Base-by-base conservation (phyloP, 1,284 basidiomycete species). In the Takashimella tepidaria region DNA sequence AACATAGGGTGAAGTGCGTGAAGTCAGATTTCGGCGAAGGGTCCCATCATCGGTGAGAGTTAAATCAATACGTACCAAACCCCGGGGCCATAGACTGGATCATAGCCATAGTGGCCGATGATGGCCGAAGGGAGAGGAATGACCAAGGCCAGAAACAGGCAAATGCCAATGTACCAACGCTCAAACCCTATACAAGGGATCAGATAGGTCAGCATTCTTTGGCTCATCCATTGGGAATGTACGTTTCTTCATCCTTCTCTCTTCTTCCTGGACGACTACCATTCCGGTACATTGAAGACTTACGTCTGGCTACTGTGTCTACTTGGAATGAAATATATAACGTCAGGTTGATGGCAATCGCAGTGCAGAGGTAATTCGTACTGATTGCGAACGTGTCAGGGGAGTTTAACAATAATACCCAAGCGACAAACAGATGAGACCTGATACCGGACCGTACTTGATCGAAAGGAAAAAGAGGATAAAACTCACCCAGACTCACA, bases 271-370 rank as follows among this genome's bases (percentile, higher is more conserved):
- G 31, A 37, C 31, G 31, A n/a, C n/a, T n/a, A n/a, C n/a, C n/a
- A n/a, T n/a, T n/a, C n/a, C n/a, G n/a, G 10, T 37, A 8, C 31
- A 37, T 16, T 37, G 31, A 37, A 37, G n/a, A n/a, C 31, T 8
- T 37, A 37, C 31, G 8, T 37, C 31, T 37, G 16, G 31, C 31
- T 37, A 37, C 31, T 16, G 31, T 37, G 31, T 37, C 31, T 16
- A 37, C 31, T 8, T 37, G 31, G 16, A 37, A 37, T 37, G 31
- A 37, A 8, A 37, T 16, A 16, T 37, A 37, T 8, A 37, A 16
- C 31, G 61, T 56, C 21, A 71, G 58, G 45, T 71, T 71, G 45
- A 71, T 51, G 5, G 69, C 69, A 40, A 71, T 69, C 25, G 54
- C 62, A 1, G 64, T 71, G 31, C 63, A 63, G 22, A 69, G 53